Conservation (phyloP, 306 rosid genomes). For the Hippophae gyantsensis region DNA sequence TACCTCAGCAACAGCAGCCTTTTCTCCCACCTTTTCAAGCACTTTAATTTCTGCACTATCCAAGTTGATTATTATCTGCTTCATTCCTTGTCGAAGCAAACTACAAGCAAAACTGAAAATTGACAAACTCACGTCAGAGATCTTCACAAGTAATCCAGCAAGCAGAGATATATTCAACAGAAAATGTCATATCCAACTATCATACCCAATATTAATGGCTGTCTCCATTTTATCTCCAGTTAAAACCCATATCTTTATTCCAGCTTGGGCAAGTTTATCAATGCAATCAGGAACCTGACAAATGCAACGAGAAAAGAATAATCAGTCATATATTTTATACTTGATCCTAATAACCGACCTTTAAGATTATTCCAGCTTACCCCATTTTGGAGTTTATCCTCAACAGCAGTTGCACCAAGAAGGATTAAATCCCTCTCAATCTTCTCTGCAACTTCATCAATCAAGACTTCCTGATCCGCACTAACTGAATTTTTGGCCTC, state of each 20-base stretch:
- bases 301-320: slow-evolving; percentile 26
- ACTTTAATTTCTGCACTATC: slow-evolving; percentile 59
- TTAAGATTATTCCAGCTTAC: slow-evolving; percentile 34
- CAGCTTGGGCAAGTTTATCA: slow-evolving; percentile 93
- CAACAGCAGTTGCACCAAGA: too few species aligned
- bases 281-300: slow-evolving; percentile 85
- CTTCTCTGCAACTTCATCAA: too few species aligned
- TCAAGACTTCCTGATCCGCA: too few species aligned
- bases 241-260: slow-evolving; percentile 98
- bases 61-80: slow-evolving; percentile 67
- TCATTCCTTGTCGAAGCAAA: slow-evolving; percentile 96
- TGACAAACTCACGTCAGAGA: slow-evolving; percentile 28
- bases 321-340: slow-evolving; percentile 10
- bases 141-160: slow-evolving; percentile 10
- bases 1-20: slow-evolving; percentile 51
- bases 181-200: slow-evolving; percentile 7
- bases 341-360: neutral
- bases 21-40: slow-evolving; percentile 74
- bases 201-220: slow-evolving; percentile 93
- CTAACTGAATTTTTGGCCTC: too few species aligned
- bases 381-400: too few species aligned
- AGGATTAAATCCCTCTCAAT: too few species aligned
- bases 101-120: slow-evolving; percentile 82
- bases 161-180: slow-evolving; percentile 8
- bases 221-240: slow-evolving; percentile 99